phyloP scores from a whole-genome alignment of 2,329 filamentous ascomycete genomes.

The Zymoseptoria crescenta region DNA sequence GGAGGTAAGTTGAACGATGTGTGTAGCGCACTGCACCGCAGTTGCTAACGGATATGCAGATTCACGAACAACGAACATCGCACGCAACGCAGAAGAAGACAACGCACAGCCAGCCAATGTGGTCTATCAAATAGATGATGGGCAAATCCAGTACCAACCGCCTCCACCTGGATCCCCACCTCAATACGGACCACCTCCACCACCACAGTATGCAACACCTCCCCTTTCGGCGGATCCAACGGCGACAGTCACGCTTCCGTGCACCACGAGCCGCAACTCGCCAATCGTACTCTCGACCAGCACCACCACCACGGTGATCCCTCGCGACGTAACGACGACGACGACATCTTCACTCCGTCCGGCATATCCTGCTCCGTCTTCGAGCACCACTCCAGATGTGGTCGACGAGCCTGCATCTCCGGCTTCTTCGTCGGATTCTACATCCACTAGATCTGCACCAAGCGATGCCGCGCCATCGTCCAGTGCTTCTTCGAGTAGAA shows the following conservation, averaged over 20 bases:
- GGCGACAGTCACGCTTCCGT: not conserved
- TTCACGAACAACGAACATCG: not conserved
- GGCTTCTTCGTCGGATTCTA: not conserved
- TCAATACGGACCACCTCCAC: not conserved
- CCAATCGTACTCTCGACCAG: not conserved
- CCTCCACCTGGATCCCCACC: too few relatives aligned
- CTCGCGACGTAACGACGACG: not conserved
- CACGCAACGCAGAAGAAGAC: not conserved
- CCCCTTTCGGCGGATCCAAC: conserved; percentile 2
- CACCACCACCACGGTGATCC: not conserved
- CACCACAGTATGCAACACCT: conserved; percentile 1
- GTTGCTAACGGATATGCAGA: conserved; percentile 1
- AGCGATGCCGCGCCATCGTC: not conserved
- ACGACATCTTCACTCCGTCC: not conserved
- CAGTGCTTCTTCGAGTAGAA: not conserved
- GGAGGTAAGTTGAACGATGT: conserved; percentile 2
- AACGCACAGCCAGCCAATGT: not conserved
- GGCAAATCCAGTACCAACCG: conserved; percentile 5
- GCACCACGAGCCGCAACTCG: not conserved
- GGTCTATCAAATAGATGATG: conserved; percentile 11
- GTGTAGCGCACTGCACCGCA: not conserved
- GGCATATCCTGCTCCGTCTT: not conserved
- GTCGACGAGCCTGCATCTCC: not conserved
- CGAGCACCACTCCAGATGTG: not conserved
- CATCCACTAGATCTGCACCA: not conserved